A percentile compares a stretch with the other conserved stretches of the same genome.
phyloP scores from a whole-genome alignment of 2,329 filamentous ascomycete genomes.

The Sclerotinia glacialis region DNA sequence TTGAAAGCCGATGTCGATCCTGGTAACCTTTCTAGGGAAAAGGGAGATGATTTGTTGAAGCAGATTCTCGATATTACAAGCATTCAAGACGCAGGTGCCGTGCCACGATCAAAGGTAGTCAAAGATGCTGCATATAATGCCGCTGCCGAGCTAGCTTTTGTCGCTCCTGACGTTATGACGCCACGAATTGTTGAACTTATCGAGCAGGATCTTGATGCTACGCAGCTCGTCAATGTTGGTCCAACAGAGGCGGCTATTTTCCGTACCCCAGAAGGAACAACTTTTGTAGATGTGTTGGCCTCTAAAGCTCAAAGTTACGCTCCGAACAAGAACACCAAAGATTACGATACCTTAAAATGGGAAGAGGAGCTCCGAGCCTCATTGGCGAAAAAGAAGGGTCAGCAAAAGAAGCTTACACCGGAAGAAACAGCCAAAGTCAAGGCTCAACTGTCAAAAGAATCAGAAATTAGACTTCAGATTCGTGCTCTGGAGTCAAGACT shows the following conservation, averaged over 20 bases:
- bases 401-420: constrained; percentile 82
- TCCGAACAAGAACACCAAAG: constrained; percentile 86
- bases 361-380: constrained; percentile 87
- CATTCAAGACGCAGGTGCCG: constrained; percentile 45
- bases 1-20: constrained; percentile 79
- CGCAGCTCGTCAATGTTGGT: constrained; percentile 69
- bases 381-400: constrained; percentile 88
- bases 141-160: constrained; percentile 87
- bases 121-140: constrained; percentile 76
- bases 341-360: constrained; percentile 96
- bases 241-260: constrained; percentile 91
- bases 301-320: constrained; percentile 70
- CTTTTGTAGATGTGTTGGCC: constrained; percentile 86
- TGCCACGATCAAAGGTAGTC: constrained; percentile 44
- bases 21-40: constrained; percentile 66
- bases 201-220: constrained; percentile 66
- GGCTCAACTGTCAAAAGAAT: constrained; percentile 84
- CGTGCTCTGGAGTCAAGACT: constrained; percentile 67
- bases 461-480: constrained; percentile 72
- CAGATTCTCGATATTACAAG: constrained; percentile 58
- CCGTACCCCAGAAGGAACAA: constrained; percentile 81
- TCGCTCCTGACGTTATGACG: constrained; percentile 80
- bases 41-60: constrained; percentile 62
- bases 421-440: constrained; percentile 91
- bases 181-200: constrained; percentile 74